Conservation (phyloP, 2,329 filamentous ascomycete genomes). For the Scolecobasidium constrictum region DNA sequence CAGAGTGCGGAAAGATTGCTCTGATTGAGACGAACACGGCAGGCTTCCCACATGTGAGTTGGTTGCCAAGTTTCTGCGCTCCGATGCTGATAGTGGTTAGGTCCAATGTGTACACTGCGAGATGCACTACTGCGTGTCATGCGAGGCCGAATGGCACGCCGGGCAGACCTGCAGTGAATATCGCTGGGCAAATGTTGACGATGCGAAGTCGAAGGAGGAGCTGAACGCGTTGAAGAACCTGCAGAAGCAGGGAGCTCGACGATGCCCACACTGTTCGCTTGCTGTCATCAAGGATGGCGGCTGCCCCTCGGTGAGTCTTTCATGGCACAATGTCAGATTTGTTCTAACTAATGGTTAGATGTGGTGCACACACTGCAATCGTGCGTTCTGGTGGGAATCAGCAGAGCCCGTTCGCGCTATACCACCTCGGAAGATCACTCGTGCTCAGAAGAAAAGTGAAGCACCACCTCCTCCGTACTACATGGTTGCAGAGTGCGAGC, state of each 20-base stretch:
- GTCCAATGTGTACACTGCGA: constrained; percentile 6
- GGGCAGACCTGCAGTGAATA: constrained; percentile 8
- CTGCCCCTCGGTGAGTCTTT: constrained; percentile 8
- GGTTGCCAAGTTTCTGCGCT: not conserved
- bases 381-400: constrained; percentile 6
- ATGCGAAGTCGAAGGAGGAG: constrained; percentile 4
- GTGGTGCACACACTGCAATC: constrained; percentile 4
- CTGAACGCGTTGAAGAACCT: constrained; percentile 4
- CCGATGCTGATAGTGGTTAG: not conserved
- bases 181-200: not conserved
- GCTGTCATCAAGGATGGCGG: constrained; percentile 10
- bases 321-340: not conserved
- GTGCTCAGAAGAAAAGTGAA: not conserved
- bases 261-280: constrained; percentile 8
- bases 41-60: constrained; percentile 4
- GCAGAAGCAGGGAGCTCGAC: constrained; percentile 4
- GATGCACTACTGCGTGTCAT: constrained; percentile 5
- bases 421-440: not conserved
- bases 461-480: not conserved
- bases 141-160: constrained; percentile 6
- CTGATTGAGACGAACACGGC: not conserved
- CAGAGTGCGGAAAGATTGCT: not conserved
- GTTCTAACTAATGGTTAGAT: not conserved
- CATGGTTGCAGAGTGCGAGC: not conserved
- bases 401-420: constrained; percentile 1